These are phyloP conservation scores for Lophiostoma macrostomum DNA, from an alignment of 495 filamentous ascomycete genomes.

Conservation along the genomic window DNA sequence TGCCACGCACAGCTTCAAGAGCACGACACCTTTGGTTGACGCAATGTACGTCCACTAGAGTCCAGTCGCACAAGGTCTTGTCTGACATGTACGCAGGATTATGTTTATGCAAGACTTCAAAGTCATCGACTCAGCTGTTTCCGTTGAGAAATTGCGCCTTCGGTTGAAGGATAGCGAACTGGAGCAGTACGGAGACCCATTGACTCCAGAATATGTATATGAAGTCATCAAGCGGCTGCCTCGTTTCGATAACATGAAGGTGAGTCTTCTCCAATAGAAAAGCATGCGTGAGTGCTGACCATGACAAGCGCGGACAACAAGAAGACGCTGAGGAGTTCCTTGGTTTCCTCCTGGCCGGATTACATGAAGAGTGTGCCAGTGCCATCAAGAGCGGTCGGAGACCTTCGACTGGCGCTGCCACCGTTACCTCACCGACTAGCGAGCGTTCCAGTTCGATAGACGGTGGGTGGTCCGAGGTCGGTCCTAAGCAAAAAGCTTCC, in stretches of 20 bases:
- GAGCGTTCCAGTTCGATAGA: slow-evolving; percentile 33
- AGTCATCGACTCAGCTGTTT: slow-evolving; percentile 72
- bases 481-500: slow-evolving; percentile 81
- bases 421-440: slow-evolving; percentile 41
- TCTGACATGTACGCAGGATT: slow-evolving; percentile 55
- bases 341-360: slow-evolving; percentile 85
- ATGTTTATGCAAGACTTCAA: slow-evolving; percentile 95
- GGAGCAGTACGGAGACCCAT: slow-evolving; percentile 86
- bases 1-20: slow-evolving; percentile 87
- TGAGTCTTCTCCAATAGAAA: slow-evolving; percentile 43
- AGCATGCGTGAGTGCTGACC: slow-evolving; percentile 33
- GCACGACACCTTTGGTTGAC: slow-evolving; percentile 89
- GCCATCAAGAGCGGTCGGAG: slow-evolving; percentile 57
- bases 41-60: slow-evolving; percentile 66
- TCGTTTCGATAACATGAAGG: slow-evolving; percentile 86
- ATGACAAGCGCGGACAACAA: slow-evolving; percentile 76
- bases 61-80: background rate
- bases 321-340: slow-evolving; percentile 98
- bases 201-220: slow-evolving; percentile 93
- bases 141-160: slow-evolving; percentile 67
- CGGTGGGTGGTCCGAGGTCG: slow-evolving; percentile 88
- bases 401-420: slow-evolving; percentile 40
- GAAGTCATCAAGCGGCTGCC: slow-evolving; percentile 82
- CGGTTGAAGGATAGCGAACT: slow-evolving; percentile 77
- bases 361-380: slow-evolving; percentile 87